Percentiles rank a stretch among this genome's conserved stretches.
These are phyloP conservation scores for Amylostereum areolatum DNA, from an alignment of 1,284 basidiomycete genomes.

Conservation along the genomic window DNA sequence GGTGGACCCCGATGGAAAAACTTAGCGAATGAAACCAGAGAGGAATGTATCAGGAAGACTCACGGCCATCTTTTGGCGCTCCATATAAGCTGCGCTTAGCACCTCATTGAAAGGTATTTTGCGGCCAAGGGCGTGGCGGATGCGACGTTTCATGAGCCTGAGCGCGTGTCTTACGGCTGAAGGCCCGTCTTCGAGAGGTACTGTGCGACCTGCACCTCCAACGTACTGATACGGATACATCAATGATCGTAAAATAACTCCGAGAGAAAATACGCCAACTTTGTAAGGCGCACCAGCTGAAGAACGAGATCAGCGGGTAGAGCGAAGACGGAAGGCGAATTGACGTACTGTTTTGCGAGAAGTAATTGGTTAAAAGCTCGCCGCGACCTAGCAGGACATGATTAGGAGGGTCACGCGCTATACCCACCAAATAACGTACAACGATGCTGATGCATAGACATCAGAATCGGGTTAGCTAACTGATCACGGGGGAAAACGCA, in stretches of 20 bases:
- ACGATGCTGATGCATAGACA: conserved; percentile 44
- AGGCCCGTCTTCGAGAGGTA: conserved; percentile 54
- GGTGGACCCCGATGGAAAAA: background rate
- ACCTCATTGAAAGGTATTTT: conserved; percentile 61
- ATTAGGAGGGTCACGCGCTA: conserved; percentile 1
- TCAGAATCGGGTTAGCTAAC: background rate
- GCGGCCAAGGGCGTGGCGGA: conserved; percentile 25
- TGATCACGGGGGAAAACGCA: conserved; percentile 26
- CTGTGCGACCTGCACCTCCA: conserved; percentile 64
- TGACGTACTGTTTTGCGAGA: conserved; percentile 71
- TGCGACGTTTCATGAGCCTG: conserved; percentile 48
- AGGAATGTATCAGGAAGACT: conserved; percentile 19
- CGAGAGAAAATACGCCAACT: conserved; percentile 26
- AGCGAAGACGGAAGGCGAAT: background rate
- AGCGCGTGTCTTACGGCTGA: conserved; percentile 51
- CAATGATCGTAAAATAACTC: background rate
- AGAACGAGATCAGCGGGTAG: conserved; percentile 2
- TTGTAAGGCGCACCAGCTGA: conserved; percentile 70
- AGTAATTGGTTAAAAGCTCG: conserved; percentile 67
- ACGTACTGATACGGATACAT: conserved; percentile 49
- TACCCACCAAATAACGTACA: conserved; percentile 29
- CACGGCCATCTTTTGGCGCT: conserved; percentile 75
- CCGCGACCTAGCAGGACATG: conserved; percentile 48
- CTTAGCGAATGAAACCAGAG: background rate
- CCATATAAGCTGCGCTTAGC: conserved; percentile 76